These are phyloP conservation scores for Holtermanniella nyarrowii DNA, from an alignment of 768 basidiomycete species.

Conservation along the genomic window DNA sequence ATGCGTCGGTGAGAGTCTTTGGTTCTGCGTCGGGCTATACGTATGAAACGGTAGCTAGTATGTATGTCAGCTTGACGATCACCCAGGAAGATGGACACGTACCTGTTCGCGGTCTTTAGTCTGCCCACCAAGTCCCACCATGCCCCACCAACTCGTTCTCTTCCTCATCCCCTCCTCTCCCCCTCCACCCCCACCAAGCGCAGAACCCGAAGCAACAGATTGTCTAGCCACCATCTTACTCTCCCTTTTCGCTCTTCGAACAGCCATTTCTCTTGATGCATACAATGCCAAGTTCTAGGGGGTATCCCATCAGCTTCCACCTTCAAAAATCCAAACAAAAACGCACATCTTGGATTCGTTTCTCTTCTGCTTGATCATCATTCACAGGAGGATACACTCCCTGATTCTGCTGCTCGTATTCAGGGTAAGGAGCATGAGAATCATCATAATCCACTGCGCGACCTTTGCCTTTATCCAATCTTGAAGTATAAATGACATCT, in stretches of 20 bases:
- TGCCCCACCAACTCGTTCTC: not conserved
- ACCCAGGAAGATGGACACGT: not conserved
- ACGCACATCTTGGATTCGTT: conserved; percentile 24
- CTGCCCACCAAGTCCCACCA: not conserved
- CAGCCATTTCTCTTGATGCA: conserved; percentile 27
- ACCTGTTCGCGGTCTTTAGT: too few species aligned
- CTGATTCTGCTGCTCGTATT: conserved; percentile 10
- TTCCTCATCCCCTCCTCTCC: not conserved
- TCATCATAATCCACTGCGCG: conserved; percentile 1
- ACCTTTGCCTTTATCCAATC: not conserved
- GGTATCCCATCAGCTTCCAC: not conserved
- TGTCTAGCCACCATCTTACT: not conserved
- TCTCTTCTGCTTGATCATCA: conserved; percentile 25
- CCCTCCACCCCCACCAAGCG: not conserved
- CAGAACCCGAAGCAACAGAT: not conserved
- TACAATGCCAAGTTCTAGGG: conserved; percentile 26
- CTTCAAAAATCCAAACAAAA: not conserved
- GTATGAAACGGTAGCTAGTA: not conserved
- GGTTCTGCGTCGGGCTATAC: not conserved
- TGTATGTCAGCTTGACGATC: not conserved
- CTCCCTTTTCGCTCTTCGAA: conserved; percentile 11
- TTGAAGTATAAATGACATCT: not conserved
- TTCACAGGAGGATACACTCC: conserved; percentile 24
- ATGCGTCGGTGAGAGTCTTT: not conserved
- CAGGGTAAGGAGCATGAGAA: conserved; percentile 24